Percentiles rank a stretch among this genome's conserved stretches.
phyloP scores from a whole-genome alignment of 495 filamentous ascomycete species.

The Penicillium simplicissimum region DNA sequence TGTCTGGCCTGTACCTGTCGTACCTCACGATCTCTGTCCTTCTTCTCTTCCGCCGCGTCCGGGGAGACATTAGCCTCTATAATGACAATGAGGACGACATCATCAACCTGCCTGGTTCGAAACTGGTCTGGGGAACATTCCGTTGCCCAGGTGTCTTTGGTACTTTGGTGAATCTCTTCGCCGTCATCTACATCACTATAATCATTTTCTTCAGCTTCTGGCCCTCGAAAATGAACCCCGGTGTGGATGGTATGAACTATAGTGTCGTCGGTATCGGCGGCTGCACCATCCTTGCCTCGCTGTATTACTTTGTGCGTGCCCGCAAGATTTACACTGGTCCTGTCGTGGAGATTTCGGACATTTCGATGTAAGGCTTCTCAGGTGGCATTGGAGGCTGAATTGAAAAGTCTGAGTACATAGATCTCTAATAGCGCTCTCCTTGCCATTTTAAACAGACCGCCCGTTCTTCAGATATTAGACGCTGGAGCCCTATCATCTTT shows the following conservation, averaged over 20 bases:
- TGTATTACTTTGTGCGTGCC: slow-evolving; percentile 42
- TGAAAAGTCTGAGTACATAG: neutral
- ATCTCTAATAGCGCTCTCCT: neutral
- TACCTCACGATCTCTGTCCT: slow-evolving; percentile 29
- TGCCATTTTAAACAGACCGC: neutral
- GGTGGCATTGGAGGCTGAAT: neutral
- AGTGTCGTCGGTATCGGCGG: slow-evolving; percentile 36
- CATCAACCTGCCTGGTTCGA: slow-evolving; percentile 3
- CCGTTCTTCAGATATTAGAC: neutral
- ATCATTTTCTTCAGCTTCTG: slow-evolving; percentile 45
- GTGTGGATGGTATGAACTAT: slow-evolving; percentile 37
- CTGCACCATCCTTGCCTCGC: slow-evolving; percentile 35
- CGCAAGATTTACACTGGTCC: slow-evolving; percentile 41
- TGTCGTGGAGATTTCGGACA: slow-evolving; percentile 26
- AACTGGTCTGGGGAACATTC: slow-evolving; percentile 13
- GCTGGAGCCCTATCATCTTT: neutral
- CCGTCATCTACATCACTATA: slow-evolving; percentile 12
- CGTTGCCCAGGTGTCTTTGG: slow-evolving; percentile 16
- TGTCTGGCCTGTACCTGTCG: slow-evolving; percentile 40
- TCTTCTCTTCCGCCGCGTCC: slow-evolving; percentile 21
- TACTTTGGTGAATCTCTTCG: slow-evolving; percentile 8
- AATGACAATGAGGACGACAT: neutral
- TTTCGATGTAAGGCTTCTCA: neutral
- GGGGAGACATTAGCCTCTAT: slow-evolving; percentile 5
- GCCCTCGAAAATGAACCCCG: slow-evolving; percentile 30